Evolutionary conservation across 176 grass and related monocot genomes (phyloP).

Genomic region (Oryza officinalis): DNA sequence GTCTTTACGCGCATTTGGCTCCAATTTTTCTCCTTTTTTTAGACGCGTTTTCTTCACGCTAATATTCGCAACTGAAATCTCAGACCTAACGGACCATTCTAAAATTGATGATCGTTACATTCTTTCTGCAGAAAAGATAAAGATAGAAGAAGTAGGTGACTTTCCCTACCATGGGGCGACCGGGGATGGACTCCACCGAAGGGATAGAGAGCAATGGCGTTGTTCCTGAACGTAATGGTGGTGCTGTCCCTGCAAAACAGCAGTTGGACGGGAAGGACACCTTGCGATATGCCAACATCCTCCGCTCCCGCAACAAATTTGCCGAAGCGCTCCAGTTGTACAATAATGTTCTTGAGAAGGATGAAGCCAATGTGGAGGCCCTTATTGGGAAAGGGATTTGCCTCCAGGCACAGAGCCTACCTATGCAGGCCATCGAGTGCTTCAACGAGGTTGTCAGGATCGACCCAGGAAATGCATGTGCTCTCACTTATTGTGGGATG

Average conservation of each 20-base stretch:
- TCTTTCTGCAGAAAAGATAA: constrained; percentile 18
- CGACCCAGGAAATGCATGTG: constrained; percentile 74
- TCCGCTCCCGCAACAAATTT: constrained; percentile 89
- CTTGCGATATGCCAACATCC: constrained; percentile 75
- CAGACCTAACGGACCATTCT: background rate
- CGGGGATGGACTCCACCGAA: constrained; percentile 30
- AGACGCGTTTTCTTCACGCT: background rate
- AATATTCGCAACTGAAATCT: background rate
- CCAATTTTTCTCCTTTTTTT: constrained; percentile 12
- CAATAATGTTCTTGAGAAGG: constrained; percentile 59
- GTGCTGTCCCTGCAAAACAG: constrained; percentile 17
- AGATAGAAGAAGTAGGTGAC: background rate
- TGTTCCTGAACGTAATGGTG: constrained; percentile 20
- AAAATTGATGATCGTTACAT: background rate
- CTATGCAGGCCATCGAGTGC: constrained; percentile 63
- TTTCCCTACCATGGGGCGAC: constrained; percentile 38
- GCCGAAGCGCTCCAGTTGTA: constrained; percentile 75
- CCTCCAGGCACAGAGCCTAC: constrained; percentile 74
- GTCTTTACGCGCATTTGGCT: constrained; percentile 28
- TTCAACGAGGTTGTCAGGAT: constrained; percentile 68
- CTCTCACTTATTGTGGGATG: constrained; percentile 92
- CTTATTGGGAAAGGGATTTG: constrained; percentile 93
- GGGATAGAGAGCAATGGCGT: constrained; percentile 42
- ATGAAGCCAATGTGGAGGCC: constrained; percentile 74
- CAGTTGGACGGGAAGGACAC: constrained; percentile 52